Percentiles rank a stretch among this genome's conserved stretches.
phyloP scores from a whole-genome alignment of 495 filamentous ascomycete species.

The Penicillium subrubescens region DNA sequence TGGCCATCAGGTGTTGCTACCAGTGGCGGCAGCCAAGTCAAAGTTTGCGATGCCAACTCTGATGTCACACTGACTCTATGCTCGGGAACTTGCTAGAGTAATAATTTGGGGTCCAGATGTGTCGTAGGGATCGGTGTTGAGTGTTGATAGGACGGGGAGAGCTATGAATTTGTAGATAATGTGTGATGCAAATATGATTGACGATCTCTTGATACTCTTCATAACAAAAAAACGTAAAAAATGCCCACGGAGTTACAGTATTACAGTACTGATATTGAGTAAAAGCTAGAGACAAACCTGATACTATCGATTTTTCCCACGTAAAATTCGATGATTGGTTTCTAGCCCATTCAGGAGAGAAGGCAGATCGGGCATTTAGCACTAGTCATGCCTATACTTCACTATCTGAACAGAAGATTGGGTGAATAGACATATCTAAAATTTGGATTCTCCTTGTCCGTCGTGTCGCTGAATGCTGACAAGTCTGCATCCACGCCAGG shows the following conservation, averaged over 20 bases:
- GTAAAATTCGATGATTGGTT: too few species aligned
- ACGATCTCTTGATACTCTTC: not conserved
- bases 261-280: not conserved
- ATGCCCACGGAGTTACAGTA: not conserved
- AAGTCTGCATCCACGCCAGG: not conserved
- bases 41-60: constrained; percentile 41
- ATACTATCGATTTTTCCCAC: not conserved
- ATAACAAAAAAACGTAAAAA: not conserved
- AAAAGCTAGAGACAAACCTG: not conserved
- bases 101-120: not conserved
- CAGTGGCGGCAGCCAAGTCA: constrained; percentile 52
- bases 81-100: constrained; percentile 26
- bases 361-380: too few species aligned
- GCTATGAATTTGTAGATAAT: not conserved
- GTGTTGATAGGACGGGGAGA: not conserved
- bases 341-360: too few species aligned
- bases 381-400: too few species aligned
- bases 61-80: constrained; percentile 41
- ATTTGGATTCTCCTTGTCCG: not conserved
- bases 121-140: not conserved
- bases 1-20: constrained; percentile 54
- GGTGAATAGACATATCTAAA: not conserved
- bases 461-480: not conserved
- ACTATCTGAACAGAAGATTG: not conserved
- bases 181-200: not conserved